Base-by-base conservation (phyloP, 345 rosid genomes). In the Gossypium herbaceum region DNA sequence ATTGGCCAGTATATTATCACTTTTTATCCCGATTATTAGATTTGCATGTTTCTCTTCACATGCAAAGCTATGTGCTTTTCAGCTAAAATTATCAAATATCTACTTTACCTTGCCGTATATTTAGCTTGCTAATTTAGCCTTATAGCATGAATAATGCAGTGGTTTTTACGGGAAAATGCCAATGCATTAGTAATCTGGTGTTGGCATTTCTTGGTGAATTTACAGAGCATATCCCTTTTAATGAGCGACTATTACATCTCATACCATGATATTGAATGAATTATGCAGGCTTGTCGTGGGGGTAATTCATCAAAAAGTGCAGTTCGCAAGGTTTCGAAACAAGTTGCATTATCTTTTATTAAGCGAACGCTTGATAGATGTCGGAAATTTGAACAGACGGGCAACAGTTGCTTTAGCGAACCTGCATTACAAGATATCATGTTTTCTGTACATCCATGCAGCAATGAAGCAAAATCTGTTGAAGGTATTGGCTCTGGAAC, bases 401-500 rank as follows among this genome's bases (percentile, higher is more conserved):
- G 97, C 74, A 84, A 63, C 77, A 88, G 93, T 82, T 87, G 97
- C 87, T 95, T 95, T 76, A 76, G 83, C 39, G 97, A 93, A 73
- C 88, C 97, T n/a, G 85, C 88, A 9, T 81, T 91, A 62, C 93
- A 87, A 79, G 92, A 90, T 77, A 81, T 86, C 77, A 75, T 94
- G 85, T 91, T 92, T 76, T 79, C 91, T 34, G 82, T 86, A 4
- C 87, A 90, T 56, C 64, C 89, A 51, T 74, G 83, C 85, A 85
- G 89, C 82, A 90, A 79, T 58, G 93, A 89, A 72, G 87, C 96
- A 65, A 95, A 95, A 79, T 90, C 97, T 78, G 76, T 80, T 12
- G 98, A 93, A 58, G 82, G 92, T 82, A 94, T 94, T 51, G 99
- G 98, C 81, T 95, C 99, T 27, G 96, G 97, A 78, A 93, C 98